phyloP scores from a whole-genome alignment of 208 protist species.

The Phytomonas serpens region DNA sequence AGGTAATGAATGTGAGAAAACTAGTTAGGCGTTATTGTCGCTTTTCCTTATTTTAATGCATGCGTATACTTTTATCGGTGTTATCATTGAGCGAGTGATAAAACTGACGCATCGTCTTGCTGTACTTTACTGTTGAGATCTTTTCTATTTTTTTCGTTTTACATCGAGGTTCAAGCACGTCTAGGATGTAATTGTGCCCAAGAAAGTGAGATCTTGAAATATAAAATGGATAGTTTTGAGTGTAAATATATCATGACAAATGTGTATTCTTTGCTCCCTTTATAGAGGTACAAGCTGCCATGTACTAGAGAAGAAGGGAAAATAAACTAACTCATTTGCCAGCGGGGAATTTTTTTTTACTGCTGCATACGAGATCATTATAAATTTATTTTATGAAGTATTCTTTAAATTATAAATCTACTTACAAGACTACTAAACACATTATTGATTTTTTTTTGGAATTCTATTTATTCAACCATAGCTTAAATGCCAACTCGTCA shows the following conservation, averaged over 20 bases:
- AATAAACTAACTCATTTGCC: not conserved
- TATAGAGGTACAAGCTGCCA: too few relatives aligned
- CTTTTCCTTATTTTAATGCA: not conserved
- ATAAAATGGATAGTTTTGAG: not conserved
- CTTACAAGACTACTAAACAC: not conserved
- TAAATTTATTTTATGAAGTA: too few relatives aligned
- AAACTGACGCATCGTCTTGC: not conserved
- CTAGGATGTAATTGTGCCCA: not conserved
- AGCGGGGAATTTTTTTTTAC: not conserved
- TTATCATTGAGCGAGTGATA: not conserved
- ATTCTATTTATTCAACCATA: not conserved
- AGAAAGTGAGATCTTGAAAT: not conserved
- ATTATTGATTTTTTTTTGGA: not conserved
- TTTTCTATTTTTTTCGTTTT: constrained; percentile 6
- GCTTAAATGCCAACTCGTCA: not conserved
- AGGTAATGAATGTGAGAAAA: not conserved
- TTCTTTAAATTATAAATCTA: too few relatives aligned
- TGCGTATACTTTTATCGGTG: not conserved
- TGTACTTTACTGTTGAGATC: not conserved
- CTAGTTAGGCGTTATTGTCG: not conserved
- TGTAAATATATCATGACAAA: not conserved
- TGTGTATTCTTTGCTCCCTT: not conserved
- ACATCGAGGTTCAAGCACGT: not conserved
- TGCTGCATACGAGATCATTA: too few relatives aligned
- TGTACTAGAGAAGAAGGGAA: too few relatives aligned